A percentile compares a stretch with the other conserved stretches of the same genome.
These are phyloP conservation scores for Chlorella sp. DNA, from an alignment of 139 green algal species.

Conservation along the genomic window DNA sequence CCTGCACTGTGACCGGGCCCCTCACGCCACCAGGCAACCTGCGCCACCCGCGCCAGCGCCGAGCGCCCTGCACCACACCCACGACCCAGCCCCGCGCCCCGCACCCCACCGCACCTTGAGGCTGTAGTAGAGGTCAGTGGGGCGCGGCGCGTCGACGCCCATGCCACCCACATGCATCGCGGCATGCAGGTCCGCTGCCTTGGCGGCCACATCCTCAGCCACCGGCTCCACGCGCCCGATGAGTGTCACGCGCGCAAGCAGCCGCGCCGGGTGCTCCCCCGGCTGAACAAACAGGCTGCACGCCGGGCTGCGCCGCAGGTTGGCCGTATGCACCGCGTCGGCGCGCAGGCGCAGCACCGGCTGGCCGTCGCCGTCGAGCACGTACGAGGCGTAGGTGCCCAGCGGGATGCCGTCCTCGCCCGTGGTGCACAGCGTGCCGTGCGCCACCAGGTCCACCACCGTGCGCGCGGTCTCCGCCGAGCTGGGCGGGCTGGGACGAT, in stretches of 20 bases:
- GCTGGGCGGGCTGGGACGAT: conserved; percentile 19
- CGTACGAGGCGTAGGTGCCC: conserved; percentile 80
- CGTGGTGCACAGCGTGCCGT: conserved; percentile 79
- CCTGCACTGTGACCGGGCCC: too few species aligned
- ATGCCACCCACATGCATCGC: conserved; percentile 37
- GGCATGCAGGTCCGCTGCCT: conserved; percentile 41
- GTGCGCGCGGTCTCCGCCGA: conserved; percentile 76
- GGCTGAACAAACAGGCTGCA: conserved; percentile 88
- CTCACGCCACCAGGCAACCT: too few species aligned
- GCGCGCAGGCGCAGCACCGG: conserved; percentile 69
- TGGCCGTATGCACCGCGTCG: conserved; percentile 71
- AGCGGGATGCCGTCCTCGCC: conserved; percentile 62
- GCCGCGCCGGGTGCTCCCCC: conserved; percentile 60
- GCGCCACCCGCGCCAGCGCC: too few species aligned
- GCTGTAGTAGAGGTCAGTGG: conserved; percentile 47
- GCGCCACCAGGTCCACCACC: conserved; percentile 64
- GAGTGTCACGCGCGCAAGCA: conserved; percentile 77
- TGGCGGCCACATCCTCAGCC: conserved; percentile 26
- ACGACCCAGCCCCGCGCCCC: too few species aligned
- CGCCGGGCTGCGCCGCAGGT: conserved; percentile 58
- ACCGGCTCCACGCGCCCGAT: conserved; percentile 61
- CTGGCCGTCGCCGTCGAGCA: conserved; percentile 71
- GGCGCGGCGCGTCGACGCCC: conserved; percentile 42
- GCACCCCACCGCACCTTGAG: conserved; percentile 23
- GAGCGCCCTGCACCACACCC: too few species aligned